Conservation (phyloP, 129 eudicot genomes). For the Centella asiatica region DNA sequence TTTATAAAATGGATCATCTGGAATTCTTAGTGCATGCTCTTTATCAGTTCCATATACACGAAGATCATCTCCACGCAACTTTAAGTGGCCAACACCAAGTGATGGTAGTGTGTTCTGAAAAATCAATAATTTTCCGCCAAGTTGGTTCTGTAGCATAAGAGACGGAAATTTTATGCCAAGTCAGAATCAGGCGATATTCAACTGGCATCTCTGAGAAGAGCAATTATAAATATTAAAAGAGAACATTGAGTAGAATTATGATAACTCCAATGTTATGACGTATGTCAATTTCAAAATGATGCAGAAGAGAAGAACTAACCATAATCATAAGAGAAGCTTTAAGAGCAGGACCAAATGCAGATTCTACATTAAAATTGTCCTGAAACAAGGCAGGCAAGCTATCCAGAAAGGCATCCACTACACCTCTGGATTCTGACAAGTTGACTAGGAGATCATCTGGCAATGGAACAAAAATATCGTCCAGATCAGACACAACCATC, state of each 20-base stretch:
- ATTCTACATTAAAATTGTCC: slow-evolving; percentile 84
- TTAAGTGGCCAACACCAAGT: slow-evolving; percentile 87
- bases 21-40: slow-evolving; percentile 71
- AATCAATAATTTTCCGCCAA: slow-evolving; percentile 93
- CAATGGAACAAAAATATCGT: slow-evolving; percentile 85
- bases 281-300: no score
- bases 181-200: not conserved
- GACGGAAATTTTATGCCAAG: not conserved
- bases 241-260: no score
- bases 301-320: slow-evolving; percentile 33
- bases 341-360: slow-evolving; percentile 98
- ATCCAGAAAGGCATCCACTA: slow-evolving; percentile 88
- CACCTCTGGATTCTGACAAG: slow-evolving; percentile 88
- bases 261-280: no score
- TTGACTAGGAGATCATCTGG: slow-evolving; percentile 99
- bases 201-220: no score
- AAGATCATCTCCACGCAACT: slow-evolving; percentile 91
- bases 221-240: no score
- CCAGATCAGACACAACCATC: slow-evolving; percentile 98
- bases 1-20: slow-evolving; percentile 94
- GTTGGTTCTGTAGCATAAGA: slow-evolving; percentile 57
- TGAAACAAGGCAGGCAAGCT: slow-evolving; percentile 90
- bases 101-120: slow-evolving; percentile 90
- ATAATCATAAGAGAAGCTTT: slow-evolving; percentile 91
- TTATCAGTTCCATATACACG: slow-evolving; percentile 95